Percentiles rank a stretch among this genome's conserved stretches.
Evolutionary conservation across 2,329 filamentous ascomycete species (phyloP).

Genomic region (Sordariomycetes sp.): DNA sequence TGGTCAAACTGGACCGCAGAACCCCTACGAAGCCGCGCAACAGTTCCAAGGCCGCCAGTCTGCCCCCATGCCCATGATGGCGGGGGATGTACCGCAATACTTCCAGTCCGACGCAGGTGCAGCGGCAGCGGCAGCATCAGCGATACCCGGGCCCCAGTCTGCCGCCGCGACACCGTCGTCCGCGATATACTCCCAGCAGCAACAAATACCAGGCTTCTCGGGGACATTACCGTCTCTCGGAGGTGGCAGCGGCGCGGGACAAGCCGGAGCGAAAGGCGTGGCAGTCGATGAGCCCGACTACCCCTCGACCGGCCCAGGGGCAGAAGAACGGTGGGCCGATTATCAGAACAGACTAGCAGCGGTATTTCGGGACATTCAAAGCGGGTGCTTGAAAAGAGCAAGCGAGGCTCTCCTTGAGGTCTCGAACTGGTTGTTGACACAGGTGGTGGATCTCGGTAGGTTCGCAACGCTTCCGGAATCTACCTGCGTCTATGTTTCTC

Average conservation of each 20-base stretch:
- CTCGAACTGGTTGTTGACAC: slow-evolving; percentile 41
- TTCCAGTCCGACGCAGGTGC: slow-evolving; percentile 33
- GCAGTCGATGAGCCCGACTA: slow-evolving; percentile 45
- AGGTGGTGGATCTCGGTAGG: slow-evolving; percentile 42
- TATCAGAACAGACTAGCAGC: slow-evolving; percentile 48
- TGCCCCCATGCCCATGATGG: slow-evolving; percentile 64
- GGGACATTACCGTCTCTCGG: slow-evolving; percentile 29
- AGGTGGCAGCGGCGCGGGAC: slow-evolving; percentile 13
- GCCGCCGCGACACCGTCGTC: slow-evolving; percentile 29
- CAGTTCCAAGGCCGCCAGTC: slow-evolving; percentile 66
- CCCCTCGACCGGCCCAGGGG: slow-evolving; percentile 30
- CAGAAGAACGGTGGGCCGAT: slow-evolving; percentile 56
- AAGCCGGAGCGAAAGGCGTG: slow-evolving; percentile 25
- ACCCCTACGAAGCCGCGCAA: slow-evolving; percentile 61
- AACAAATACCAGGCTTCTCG: slow-evolving; percentile 33
- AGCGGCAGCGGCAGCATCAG: slow-evolving; percentile 30
- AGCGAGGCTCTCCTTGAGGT: slow-evolving; percentile 37
- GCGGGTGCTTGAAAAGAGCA: slow-evolving; percentile 32
- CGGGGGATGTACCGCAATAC: slow-evolving; percentile 52
- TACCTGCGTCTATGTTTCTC: background rate
- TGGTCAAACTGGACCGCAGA: slow-evolving; percentile 45
- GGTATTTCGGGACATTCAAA: slow-evolving; percentile 60
- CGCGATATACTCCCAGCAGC: slow-evolving; percentile 55
- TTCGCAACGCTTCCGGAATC: slow-evolving; percentile 5
- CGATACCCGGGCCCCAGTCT: slow-evolving; percentile 35